phyloP scores from a whole-genome alignment of 768 basidiomycete genomes.

The Auriscalpium orientale region DNA sequence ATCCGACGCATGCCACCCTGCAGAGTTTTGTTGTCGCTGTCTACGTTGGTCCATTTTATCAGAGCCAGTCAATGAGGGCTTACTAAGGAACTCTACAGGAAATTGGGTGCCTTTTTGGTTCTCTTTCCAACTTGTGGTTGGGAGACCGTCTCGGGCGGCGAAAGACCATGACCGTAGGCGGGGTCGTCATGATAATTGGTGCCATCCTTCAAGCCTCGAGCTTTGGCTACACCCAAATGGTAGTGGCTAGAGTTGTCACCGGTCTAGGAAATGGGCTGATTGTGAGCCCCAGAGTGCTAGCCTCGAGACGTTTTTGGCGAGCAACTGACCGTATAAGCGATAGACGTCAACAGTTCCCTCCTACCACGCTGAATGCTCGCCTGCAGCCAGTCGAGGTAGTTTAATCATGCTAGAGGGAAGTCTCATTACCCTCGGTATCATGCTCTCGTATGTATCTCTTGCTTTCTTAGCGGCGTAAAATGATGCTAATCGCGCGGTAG shows the following conservation, averaged over 20 bases:
- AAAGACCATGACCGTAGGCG: conserved; percentile 50
- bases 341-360: conserved; percentile 60
- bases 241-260: conserved; percentile 53
- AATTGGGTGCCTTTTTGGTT: conserved; percentile 58
- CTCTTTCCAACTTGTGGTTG: conserved; percentile 54
- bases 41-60: conserved; percentile 31
- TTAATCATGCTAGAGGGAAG: conserved; percentile 62
- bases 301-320: background rate
- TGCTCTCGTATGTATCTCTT: conserved; percentile 54
- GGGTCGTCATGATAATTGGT: conserved; percentile 53
- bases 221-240: conserved; percentile 51
- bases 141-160: conserved; percentile 54
- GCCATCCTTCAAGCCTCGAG: conserved; percentile 53
- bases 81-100: conserved; percentile 32
- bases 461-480: background rate
- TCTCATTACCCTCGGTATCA: conserved; percentile 56
- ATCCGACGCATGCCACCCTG: conserved; percentile 42
- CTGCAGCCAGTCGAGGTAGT: conserved; percentile 49
- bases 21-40: conserved; percentile 55
- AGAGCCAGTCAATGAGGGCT: background rate
- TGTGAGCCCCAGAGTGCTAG: conserved; percentile 21
- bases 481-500: background rate
- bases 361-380: conserved; percentile 62
- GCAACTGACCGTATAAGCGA: too few species aligned
- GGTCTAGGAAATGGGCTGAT: conserved; percentile 63